Percentiles rank a stretch among this genome's conserved stretches.
Conservation (phyloP, 345 rosid genomes). For the Theobroma cacao region DNA sequence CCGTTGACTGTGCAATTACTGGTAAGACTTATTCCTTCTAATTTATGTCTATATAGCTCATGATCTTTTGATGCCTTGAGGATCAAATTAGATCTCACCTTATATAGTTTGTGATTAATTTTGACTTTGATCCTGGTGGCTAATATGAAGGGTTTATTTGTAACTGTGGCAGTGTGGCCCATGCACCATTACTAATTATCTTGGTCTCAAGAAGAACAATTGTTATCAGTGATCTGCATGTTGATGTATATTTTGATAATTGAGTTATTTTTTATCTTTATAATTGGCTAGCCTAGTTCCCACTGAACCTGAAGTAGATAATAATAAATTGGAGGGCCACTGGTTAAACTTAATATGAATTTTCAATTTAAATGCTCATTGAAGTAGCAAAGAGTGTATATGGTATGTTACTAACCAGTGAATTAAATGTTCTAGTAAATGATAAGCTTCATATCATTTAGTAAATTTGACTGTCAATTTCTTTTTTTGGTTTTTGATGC, state of each 20-base stretch:
- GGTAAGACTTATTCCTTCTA: constrained; percentile 49
- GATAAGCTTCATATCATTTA: too few species aligned
- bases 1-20: constrained; percentile 53
- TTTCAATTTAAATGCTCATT: too few species aligned
- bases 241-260: neutral
- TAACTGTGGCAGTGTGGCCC: neutral
- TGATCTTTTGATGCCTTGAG: neutral
- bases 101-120: neutral
- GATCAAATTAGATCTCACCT: neutral
- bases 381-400: too few species aligned
- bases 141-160: neutral
- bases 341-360: too few species aligned
- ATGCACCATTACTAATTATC: neutral
- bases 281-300: neutral
- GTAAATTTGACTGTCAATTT: neutral
- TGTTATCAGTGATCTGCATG: neutral
- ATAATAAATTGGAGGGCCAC: too few species aligned
- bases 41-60: neutral
- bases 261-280: neutral
- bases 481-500: neutral
- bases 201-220: neutral
- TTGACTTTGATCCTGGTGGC: neutral
- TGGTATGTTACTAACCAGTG: too few species aligned
- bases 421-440: neutral
- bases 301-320: neutral